Base-by-base conservation (phyloP, 1,284 basidiomycete genomes). In the Tilletia caries region DNA sequence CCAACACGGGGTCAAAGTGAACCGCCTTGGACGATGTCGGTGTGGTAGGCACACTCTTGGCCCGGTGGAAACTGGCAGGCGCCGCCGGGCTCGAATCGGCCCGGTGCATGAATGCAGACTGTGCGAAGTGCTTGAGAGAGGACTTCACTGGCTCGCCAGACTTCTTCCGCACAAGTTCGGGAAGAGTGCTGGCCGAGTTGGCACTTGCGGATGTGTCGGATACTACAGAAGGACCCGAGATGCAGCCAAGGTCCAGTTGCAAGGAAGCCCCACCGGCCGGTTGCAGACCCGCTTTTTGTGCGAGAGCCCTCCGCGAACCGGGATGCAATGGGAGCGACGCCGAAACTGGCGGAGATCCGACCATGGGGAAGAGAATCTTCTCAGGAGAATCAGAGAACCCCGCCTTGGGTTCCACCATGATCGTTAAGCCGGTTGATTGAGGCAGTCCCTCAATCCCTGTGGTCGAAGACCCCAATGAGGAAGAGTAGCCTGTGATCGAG, bases 91-190 rank as follows among this genome's bases (percentile, higher is more conserved):
- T 73, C 67, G 66, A 58, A 86, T 84, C 68, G 87, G 87, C 52
- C 89, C 88, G 70, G 23, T 67, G 67, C n/a, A 79, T 67, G 71
- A 77, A 75, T 41, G 81, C 46, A 86, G 88, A 75, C 86, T 32
- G 71, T 68, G 60, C 43, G 87, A 71, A 87, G 20, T 88, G 86
- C 85, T 96, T 96, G 76, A 98, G 87, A 1, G 93, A 94, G 1
- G 93, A 90, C 83, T 94, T 94, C 81, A 98, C 89, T 0, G 92
- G 89, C 84, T 96, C 91, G 41, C 94, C 93, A 29, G 92, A 93
- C 85, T 96, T 96, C 84, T 95, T 96, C 70, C 93, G 88, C 43
- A 92, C 85, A 69, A 91, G 81, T 1, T 79, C 75, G 34, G 73
- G 71, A 4, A 73, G 65, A 15, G 71, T 70, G 44, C 68, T 71